These are phyloP conservation scores for Delphinella strobiligena DNA, from an alignment of 2,329 filamentous ascomycete species.

Conservation along the genomic window DNA sequence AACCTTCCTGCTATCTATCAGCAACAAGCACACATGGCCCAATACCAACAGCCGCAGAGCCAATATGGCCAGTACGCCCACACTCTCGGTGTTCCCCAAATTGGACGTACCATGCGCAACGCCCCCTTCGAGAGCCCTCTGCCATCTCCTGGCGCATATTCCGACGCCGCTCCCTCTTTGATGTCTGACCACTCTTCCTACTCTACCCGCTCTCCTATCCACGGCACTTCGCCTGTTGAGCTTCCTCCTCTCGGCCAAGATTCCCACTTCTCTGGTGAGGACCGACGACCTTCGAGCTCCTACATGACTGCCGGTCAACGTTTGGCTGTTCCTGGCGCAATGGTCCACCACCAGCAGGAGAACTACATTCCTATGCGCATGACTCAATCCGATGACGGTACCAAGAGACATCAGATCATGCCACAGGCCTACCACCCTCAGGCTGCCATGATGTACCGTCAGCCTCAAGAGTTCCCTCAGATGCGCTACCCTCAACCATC, in stretches of 20 bases:
- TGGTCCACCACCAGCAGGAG: conserved; percentile 15
- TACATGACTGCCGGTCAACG: conserved; percentile 6
- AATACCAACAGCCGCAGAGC: background rate
- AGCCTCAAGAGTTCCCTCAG: conserved; percentile 12
- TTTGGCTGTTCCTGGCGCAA: conserved; percentile 22
- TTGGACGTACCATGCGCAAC: conserved; percentile 16
- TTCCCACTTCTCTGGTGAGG: conserved; percentile 11
- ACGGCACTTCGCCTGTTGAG: conserved; percentile 34
- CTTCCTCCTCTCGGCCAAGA: conserved; percentile 24
- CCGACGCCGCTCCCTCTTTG: conserved; percentile 50
- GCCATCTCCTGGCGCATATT: conserved; percentile 51
- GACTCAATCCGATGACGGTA: conserved; percentile 16
- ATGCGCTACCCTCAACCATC: conserved; percentile 11
- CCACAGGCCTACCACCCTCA: conserved; percentile 22
- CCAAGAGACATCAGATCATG: conserved; percentile 19
- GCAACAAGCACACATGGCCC: conserved; percentile 10
- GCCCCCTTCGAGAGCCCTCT: conserved; percentile 40
- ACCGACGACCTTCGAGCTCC: conserved; percentile 17
- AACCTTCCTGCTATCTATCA: conserved; percentile 11
- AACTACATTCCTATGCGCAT: conserved; percentile 19
- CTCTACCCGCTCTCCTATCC: conserved; percentile 31
- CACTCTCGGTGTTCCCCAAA: conserved; percentile 20
- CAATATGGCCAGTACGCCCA: conserved; percentile 14
- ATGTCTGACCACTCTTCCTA: conserved; percentile 51
- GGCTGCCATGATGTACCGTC: conserved; percentile 12